Evolutionary conservation across 2,329 filamentous ascomycete genomes (phyloP).

Genomic region (Aspergillus chevalieri): DNA sequence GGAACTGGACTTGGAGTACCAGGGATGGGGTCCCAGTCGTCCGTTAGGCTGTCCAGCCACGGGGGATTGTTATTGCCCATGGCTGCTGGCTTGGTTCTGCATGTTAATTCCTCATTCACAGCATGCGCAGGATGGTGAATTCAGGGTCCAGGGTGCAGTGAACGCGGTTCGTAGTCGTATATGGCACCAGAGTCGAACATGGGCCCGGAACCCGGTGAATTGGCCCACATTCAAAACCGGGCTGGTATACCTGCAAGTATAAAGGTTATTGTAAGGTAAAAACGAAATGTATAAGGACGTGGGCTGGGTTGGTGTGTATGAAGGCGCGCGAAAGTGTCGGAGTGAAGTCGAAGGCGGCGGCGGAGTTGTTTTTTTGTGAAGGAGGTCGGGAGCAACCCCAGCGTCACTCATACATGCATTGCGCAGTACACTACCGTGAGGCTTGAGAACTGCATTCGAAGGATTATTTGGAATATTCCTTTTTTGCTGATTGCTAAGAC

Average conservation of each 20-base stretch:
- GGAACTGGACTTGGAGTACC: conserved; percentile 28
- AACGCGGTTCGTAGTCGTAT: too few relatives aligned
- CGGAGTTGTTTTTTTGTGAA: neutral
- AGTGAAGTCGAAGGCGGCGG: too few relatives aligned
- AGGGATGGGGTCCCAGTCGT: conserved; percentile 38
- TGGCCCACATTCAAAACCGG: neutral
- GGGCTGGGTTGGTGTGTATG: too few relatives aligned
- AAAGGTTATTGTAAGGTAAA: neutral
- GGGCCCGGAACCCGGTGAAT: neutral
- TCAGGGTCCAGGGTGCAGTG: neutral
- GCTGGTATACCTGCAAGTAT: neutral
- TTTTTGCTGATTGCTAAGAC: too few relatives aligned
- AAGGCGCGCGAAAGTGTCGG: too few relatives aligned
- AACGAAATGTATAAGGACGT: neutral
- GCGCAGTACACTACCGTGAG: too few relatives aligned
- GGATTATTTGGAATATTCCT: too few relatives aligned
- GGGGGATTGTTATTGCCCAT: conserved; percentile 31
- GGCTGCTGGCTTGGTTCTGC: conserved; percentile 1
- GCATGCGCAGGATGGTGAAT: neutral
- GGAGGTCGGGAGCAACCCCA: conserved; percentile 19
- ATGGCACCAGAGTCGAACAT: neutral
- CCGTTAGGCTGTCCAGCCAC: conserved; percentile 40
- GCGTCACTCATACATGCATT: neutral
- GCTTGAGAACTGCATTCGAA: too few relatives aligned
- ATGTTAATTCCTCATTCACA: neutral